A percentile compares a stretch with the other conserved stretches of the same genome.
phyloP scores from a whole-genome alignment of 2,329 filamentous ascomycete species.

The Scorias spongiosa region DNA sequence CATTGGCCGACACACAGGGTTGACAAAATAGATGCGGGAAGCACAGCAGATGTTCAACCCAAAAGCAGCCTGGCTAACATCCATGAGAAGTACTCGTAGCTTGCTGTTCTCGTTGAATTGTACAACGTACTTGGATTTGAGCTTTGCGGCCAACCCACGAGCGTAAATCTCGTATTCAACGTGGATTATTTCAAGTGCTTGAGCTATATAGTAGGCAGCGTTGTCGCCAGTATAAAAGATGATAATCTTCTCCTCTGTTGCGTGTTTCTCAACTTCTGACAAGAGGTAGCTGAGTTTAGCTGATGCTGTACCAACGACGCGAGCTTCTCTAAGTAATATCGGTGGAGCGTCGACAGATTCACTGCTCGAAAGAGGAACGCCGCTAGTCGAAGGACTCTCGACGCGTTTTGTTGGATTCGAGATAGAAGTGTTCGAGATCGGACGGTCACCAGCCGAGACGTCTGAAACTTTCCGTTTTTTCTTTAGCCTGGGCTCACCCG shows the following conservation, averaged over 20 bases:
- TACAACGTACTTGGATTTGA: slow-evolving; percentile 60
- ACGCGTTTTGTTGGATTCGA: background rate
- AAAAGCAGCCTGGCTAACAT: slow-evolving; percentile 75
- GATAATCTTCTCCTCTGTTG: slow-evolving; percentile 67
- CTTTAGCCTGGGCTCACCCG: slow-evolving; percentile 21
- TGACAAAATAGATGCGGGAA: slow-evolving; percentile 77
- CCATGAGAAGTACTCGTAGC: slow-evolving; percentile 74
- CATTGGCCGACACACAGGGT: slow-evolving; percentile 69
- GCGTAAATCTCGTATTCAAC: slow-evolving; percentile 53
- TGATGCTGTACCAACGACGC: slow-evolving; percentile 64
- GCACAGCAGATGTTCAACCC: slow-evolving; percentile 74
- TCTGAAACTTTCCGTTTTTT: background rate
- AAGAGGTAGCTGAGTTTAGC: slow-evolving; percentile 79
- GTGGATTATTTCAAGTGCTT: slow-evolving; percentile 59
- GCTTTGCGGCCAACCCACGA: slow-evolving; percentile 42
- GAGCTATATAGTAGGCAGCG: slow-evolving; percentile 69
- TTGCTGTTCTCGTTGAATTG: slow-evolving; percentile 56
- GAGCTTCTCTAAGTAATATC: slow-evolving; percentile 30
- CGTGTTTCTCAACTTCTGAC: slow-evolving; percentile 52
- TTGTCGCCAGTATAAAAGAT: slow-evolving; percentile 88
- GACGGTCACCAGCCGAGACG: background rate
- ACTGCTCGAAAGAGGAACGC: background rate
- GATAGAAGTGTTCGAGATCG: no score
- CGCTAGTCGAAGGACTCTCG: background rate
- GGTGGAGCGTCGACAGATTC: background rate